Conservation (phyloP, 148 eudicot genomes). For the Fallopia convolvulus region DNA sequence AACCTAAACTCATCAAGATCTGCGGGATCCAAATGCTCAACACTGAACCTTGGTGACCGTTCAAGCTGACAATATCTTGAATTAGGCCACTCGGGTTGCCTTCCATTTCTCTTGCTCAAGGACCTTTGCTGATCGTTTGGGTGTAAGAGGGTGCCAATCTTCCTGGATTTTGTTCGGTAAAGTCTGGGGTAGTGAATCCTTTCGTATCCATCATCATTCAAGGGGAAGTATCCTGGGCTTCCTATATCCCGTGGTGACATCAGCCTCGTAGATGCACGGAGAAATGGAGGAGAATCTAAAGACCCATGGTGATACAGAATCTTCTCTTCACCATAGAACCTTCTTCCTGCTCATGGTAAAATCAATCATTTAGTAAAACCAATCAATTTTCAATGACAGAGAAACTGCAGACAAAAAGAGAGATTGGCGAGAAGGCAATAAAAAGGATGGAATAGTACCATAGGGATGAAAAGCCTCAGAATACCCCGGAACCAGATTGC, state of each 20-base stretch:
- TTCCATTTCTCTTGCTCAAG: conserved; percentile 36
- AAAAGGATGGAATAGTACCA: conserved; percentile 33
- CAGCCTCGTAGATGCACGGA: too few species aligned
- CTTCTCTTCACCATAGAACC: conserved; percentile 63
- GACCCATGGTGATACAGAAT: conserved; percentile 32
- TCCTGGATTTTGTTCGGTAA: conserved; percentile 50
- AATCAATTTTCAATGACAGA: neutral
- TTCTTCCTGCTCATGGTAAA: conserved; percentile 39
- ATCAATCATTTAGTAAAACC: conserved; percentile 6
- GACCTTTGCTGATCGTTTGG: conserved; percentile 34
- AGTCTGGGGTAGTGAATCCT: conserved; percentile 50
- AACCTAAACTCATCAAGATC: conserved; percentile 75
- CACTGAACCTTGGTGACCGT: conserved; percentile 22
- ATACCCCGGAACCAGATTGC: too few species aligned
- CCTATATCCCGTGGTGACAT: too few species aligned
- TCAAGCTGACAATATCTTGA: conserved; percentile 18
- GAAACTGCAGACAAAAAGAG: neutral
- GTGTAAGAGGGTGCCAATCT: conserved; percentile 28
- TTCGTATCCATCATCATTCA: conserved; percentile 43
- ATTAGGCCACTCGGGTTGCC: conserved; percentile 42
- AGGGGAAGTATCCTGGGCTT: conserved; percentile 19
- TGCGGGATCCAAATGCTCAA: conserved; percentile 48
- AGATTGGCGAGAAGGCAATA: neutral
- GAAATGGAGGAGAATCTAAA: conserved; percentile 58
- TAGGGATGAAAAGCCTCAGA: neutral